Conservation (phyloP, 2,329 filamentous ascomycete genomes). For the Trichoderma arundinaceum region DNA sequence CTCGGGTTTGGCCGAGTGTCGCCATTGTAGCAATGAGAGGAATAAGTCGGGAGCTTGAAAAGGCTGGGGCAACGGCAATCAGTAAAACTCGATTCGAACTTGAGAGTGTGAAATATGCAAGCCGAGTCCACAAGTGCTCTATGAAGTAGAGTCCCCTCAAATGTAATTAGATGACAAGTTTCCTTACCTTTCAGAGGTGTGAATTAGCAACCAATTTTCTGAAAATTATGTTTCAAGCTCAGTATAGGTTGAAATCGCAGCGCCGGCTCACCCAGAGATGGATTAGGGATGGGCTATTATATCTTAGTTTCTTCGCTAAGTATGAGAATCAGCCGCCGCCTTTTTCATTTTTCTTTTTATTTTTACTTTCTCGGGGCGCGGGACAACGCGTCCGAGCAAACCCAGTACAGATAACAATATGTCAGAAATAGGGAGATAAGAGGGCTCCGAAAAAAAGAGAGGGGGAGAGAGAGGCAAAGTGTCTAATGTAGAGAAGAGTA, state of each 20-base stretch:
- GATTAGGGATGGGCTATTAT: not conserved
- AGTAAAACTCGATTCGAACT: not conserved
- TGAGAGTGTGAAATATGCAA: too few relatives aligned
- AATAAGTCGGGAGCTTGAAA: slow-evolving; percentile 15
- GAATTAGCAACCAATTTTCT: not conserved
- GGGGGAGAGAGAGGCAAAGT: not conserved
- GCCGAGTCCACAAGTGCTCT: too few relatives aligned
- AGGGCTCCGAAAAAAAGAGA: not conserved
- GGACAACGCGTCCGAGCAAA: not conserved
- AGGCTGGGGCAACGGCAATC: slow-evolving; percentile 1
- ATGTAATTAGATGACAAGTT: not conserved
- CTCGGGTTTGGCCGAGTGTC: slow-evolving; percentile 39
- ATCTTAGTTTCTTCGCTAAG: not conserved
- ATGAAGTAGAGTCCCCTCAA: too few relatives aligned
- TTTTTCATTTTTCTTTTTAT: not conserved
- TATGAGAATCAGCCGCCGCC: slow-evolving; percentile 1
- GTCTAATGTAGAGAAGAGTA: not conserved
- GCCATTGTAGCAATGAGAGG: slow-evolving; percentile 42
- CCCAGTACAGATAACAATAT: not conserved
- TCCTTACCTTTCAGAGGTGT: slow-evolving; percentile 1
- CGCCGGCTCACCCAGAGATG: slow-evolving; percentile 1
- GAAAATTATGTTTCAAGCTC: not conserved
- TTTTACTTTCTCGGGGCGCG: not conserved
- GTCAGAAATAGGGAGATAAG: not conserved
- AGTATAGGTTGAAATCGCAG: not conserved